Percentiles rank a stretch among this genome's conserved stretches.
Evolutionary conservation across 2,329 filamentous ascomycete genomes (phyloP).

Genomic region (Hypoxylon sp.): DNA sequence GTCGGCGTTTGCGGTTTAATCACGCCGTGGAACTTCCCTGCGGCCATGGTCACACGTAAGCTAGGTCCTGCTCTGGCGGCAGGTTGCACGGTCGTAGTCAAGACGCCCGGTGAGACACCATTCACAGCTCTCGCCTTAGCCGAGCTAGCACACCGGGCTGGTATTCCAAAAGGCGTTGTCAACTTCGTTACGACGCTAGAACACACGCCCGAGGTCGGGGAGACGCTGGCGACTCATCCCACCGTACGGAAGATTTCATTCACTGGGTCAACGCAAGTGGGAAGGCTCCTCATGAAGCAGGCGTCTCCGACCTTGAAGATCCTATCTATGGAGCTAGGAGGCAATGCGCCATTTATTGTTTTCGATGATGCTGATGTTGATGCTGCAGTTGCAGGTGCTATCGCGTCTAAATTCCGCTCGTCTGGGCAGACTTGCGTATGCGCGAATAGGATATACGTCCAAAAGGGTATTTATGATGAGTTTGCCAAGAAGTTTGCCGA

Average conservation of each 20-base stretch:
- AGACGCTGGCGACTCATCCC: conserved; percentile 81
- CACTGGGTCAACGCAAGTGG: conserved; percentile 82
- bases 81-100: conserved; percentile 95
- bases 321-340: conserved; percentile 89
- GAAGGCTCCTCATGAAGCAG: conserved; percentile 89
- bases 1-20: conserved; percentile 87
- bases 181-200: conserved; percentile 86
- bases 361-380: conserved; percentile 96
- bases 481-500: conserved; percentile 79
- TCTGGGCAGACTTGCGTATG: conserved; percentile 97
- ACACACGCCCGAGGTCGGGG: conserved; percentile 85
- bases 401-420: conserved; percentile 91
- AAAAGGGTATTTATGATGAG: conserved; percentile 81
- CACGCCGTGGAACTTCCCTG: conserved; percentile 91
- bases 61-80: conserved; percentile 84
- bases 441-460: conserved; percentile 86
- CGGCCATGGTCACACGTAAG: conserved; percentile 81
- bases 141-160: conserved; percentile 87
- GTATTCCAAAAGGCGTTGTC: conserved; percentile 90
- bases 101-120: conserved; percentile 92
- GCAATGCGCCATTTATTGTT: conserved; percentile 96
- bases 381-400: conserved; percentile 83
- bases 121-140: conserved; percentile 90
- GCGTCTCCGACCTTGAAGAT: conserved; percentile 86
- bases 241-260: conserved; percentile 92